Evolutionary conservation across 768 basidiomycete genomes (phyloP), one percentile per base, ranked within the genome.

Genomic region (Boletus bicolor): DNA sequence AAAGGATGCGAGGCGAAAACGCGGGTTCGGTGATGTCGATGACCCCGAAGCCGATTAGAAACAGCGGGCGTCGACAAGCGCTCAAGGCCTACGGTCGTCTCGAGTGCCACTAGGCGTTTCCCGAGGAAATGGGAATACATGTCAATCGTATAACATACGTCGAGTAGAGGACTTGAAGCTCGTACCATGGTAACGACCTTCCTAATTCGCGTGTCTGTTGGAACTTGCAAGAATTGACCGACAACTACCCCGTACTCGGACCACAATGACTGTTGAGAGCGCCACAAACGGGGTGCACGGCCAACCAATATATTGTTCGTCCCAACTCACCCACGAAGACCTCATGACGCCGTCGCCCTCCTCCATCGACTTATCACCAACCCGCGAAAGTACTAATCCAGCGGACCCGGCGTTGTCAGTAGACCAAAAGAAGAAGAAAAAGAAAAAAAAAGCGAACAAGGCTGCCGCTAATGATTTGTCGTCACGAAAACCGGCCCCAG

Each of bases 341-440:
- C 5, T 17, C 4, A 6, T 4, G 8, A 19, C 54, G 1, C 17
- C 38, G 32, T 41, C 50, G 7, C 34, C 53, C 4, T 50, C 58
- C 1, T 30, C 50, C 24, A 56, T 63, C 24, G 68, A 67, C 12
- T 45, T 53, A 1, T 69, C 73, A 12, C 64, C 70, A 2, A 52
- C 54, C 7, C 48, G 38, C 55, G 58, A 56, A 42, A n/a, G 49
- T 21, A 19, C 19, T 19, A 26, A 9, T 4, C 38, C 32, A 7
- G 5, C 17, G 32, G 62, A 67, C 8, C 64, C 69, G 5, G 32
- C 32, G 11, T 12, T 8, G 19, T 7, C 24, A 44, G 46, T 57
- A 1, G 68, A 66, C n/a, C 49, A 83, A 70, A 89, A 88, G 74
- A 89, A 87, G 73, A 87, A 85, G 72, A 84, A 84, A 66, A 81